Evolutionary conservation across 352 stramenopile species (phyloP).

Genomic region (Globisporangium cystogenes): DNA sequence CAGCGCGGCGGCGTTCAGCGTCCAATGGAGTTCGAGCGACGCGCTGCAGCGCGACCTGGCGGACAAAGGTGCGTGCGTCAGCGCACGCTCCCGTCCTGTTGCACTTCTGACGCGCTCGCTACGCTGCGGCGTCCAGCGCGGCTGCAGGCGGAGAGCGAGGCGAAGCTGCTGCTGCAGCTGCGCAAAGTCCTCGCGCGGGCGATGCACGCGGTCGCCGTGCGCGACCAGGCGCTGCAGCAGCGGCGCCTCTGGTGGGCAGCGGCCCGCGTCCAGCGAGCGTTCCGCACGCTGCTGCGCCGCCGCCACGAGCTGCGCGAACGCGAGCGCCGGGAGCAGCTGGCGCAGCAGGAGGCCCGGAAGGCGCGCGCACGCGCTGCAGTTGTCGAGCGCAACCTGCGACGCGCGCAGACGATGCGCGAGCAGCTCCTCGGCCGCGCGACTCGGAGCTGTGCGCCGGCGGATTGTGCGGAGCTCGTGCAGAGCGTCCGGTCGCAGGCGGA

Average conservation of each 20-base stretch:
- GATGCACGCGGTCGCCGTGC: conserved; percentile 13
- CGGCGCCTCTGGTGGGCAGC: conserved; percentile 26
- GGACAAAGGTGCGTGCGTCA: conserved; percentile 35
- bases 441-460: not conserved
- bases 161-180: conserved; percentile 32
- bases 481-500: not conserved
- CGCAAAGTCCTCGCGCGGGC: conserved; percentile 19
- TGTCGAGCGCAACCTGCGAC: conserved; percentile 32
- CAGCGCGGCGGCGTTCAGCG: conserved; percentile 20
- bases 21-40: conserved; percentile 55
- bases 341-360: conserved; percentile 23
- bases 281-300: conserved; percentile 11
- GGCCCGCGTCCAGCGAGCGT: conserved; percentile 25
- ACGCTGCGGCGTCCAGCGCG: conserved; percentile 13
- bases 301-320: conserved; percentile 14
- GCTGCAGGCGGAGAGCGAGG: conserved; percentile 24
- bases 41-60: conserved; percentile 39
- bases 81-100: not conserved
- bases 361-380: conserved; percentile 28
- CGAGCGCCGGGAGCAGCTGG: conserved; percentile 17
- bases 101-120: not conserved
- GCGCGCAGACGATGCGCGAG: conserved; percentile 31
- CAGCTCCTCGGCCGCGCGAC: conserved; percentile 1
- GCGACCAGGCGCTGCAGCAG: conserved; percentile 15
- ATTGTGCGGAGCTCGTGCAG: no score